Base-by-base conservation (phyloP, 2,329 filamentous ascomycete genomes). In the Emericellopsis atlantica region DNA sequence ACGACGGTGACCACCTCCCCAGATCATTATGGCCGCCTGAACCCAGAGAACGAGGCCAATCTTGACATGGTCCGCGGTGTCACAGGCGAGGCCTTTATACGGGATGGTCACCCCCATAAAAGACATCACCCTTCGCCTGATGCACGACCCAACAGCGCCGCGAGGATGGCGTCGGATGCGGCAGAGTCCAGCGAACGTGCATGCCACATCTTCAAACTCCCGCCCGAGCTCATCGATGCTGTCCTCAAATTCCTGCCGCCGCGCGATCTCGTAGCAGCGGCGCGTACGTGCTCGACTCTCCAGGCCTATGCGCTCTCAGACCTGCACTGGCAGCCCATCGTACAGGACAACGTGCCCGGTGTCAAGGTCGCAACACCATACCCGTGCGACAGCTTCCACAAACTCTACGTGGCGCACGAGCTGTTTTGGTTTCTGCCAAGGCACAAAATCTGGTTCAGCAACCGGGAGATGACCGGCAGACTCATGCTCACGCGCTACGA, bases 391-490 rank as follows among this genome's bases (percentile, higher is more conserved):
- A 79, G 69, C 21, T 95, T 80, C 59, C 76, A 75, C 43, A 71
- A 82, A 22, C 72, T 95, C 3, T 95, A 84, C 56, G 64, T 72
- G 34, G 70, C 79, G 16, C 84, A 92, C 55, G 74, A 92, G 47
- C 81, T 82, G 0, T 77, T 81, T 51, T 95, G 89, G 89, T 95
- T 94, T 52, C 67, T 95, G 1, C 70, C 84, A 0, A 77, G 74
- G 40, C 69, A 84, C 54, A 89, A 84, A 58, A 67, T 95, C 47
- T 95, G 89, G 89, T 90, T 95, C 53, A 75, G 78, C 44, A 86
- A 95, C 57, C 71, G 68, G 2, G 72, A 79, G 24, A 70, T 86
- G 37, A 80, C 74, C 2, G 89, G 89, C 0, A 83, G 82, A 54
- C 59, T 95, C 34, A 70, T 94, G 22, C 54, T 95, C 32, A 71